Conservation (phyloP, 495 filamentous ascomycete species). For the Bathelium albidoporum region DNA sequence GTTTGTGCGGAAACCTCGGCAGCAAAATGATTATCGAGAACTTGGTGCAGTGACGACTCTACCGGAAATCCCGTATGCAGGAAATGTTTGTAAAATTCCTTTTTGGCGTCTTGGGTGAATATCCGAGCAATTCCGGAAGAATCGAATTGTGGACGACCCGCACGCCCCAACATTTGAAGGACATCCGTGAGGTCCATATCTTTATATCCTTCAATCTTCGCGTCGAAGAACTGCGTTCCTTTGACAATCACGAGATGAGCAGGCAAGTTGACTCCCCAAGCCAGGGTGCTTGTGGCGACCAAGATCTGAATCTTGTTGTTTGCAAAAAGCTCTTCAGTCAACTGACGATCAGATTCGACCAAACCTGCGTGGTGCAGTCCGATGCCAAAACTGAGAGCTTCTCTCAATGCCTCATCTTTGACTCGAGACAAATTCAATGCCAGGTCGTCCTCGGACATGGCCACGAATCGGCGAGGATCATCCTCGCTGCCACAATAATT, state of each 20-base stretch:
- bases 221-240: constrained; percentile 96
- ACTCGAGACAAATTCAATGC: constrained; percentile 70
- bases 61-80: constrained; percentile 96
- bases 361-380: constrained; percentile 95
- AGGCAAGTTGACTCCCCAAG: constrained; percentile 97
- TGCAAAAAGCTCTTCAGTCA: constrained; percentile 87
- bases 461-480: constrained; percentile 82
- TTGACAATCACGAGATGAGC: constrained; percentile 97
- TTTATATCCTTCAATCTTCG: constrained; percentile 93
- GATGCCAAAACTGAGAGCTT: constrained; percentile 91
- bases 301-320: constrained; percentile 98
- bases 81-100: constrained; percentile 99
- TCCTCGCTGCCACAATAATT: constrained; percentile 98
- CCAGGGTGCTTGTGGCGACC: constrained; percentile 90
- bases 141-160: constrained; percentile 94
- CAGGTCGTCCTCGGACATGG: constrained; percentile 90
- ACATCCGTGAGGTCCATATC: constrained; percentile 99
- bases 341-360: constrained; percentile 82
- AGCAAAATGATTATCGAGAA: constrained; percentile 91
- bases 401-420: constrained; percentile 83
- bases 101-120: constrained; percentile 95
- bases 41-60: constrained; percentile 90
- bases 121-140: constrained; percentile 90
- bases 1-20: constrained; percentile 92
- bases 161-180: constrained; percentile 94